Base-by-base conservation (phyloP, 1,139 yeast species). In the Ogataea hybrid region DNA sequence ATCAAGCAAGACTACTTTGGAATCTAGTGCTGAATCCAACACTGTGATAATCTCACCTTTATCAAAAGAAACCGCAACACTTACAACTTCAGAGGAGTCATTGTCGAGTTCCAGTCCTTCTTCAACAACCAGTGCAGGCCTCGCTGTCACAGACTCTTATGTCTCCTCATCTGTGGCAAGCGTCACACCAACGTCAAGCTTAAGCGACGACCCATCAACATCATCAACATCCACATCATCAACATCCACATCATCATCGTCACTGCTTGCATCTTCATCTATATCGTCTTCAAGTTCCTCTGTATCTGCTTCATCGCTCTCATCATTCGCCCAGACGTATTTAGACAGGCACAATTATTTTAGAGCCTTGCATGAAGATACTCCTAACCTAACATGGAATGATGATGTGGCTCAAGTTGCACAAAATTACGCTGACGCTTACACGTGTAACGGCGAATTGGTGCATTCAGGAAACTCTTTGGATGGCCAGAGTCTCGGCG, bases 401-500 rank as follows among this genome's bases (percentile, higher is more conserved):
- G 58, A 67, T 31, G 70, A 67, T 12, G 69, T 84, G 35, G 89
- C 84, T 47, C 55, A 65, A 33, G 82, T 77, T 57, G 96, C 96
- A 37, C 81, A 80, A 65, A 62, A 67, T 51, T 84, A 81, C 63
- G 89, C 90, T 33, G 76, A 79, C 64, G 58, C 67, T 41, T 85
- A 81, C 65, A 76, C 76, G 62, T 88, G 96, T 68, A 45, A 51
- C 16, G 84, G 85, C 44, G 53, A 58, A 11, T 77, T 88, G 63
- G 65, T 68, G 28, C 96, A 89, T 70, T 81, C 95, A 38, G 86
- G 85, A 44, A 92, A 92, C 44, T 65, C 71, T 40, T 84, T 76
- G 68, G 34, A 56, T 42, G 87, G 85, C 44, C 86, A 90, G 35
- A n/a, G n/a, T n/a, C n/a, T n/a, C n/a, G n/a, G n/a, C n/a, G n/a